Evolutionary conservation across 1,284 basidiomycete species (phyloP), one percentile per base, ranked within the genome.

Genomic region (Coriolopsis trogii): DNA sequence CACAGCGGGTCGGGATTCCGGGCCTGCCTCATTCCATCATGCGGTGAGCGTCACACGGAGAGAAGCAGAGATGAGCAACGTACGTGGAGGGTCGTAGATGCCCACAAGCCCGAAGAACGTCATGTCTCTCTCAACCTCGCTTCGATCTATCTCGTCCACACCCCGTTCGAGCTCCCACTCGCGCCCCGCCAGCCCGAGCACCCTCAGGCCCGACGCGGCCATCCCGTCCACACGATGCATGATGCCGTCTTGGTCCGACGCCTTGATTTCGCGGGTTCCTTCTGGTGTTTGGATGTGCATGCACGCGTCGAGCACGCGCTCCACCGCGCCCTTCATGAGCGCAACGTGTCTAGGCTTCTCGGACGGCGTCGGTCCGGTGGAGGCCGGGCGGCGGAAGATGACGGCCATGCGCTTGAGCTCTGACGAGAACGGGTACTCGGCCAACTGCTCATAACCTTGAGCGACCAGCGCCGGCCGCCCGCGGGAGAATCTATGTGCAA

Each of bases 31-130:
- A n/a, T 2, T 15, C 16, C 13, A 18, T 41, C n/a, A 40, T 25
- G 8, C 8, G 12, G 5, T 10, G 0, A 28, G 9, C 24, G 26
- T 16, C n/a, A n/a, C n/a, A n/a, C n/a, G n/a, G n/a, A 21, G 4
- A 10, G 13, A 31, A 6, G n/a, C 16, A 26, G 9, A 23, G 33
- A 33, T 18, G 43, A 39, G 7, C 9, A 1, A 48, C 46, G 29
- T 23, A 31, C 87, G 76, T n/a, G 87, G 87, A 13, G 87, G 87
- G 63, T 89, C 87, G 60, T 77, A 85, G 51, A 89, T 82, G 46
- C 86, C 87, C 10, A 77, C 81, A 1, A 89, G 72, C 8, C 82
- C 86, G 7, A 84, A 70, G 70, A 91, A 82, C 6, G 70, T 72
- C 63, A 87, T 80, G 23, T 75, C 75, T 18, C 71, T 65, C 67